Percentiles rank a stretch among this genome's conserved stretches.
phyloP scores from a whole-genome alignment of 495 filamentous ascomycete species.

The Immersiella caudata region DNA sequence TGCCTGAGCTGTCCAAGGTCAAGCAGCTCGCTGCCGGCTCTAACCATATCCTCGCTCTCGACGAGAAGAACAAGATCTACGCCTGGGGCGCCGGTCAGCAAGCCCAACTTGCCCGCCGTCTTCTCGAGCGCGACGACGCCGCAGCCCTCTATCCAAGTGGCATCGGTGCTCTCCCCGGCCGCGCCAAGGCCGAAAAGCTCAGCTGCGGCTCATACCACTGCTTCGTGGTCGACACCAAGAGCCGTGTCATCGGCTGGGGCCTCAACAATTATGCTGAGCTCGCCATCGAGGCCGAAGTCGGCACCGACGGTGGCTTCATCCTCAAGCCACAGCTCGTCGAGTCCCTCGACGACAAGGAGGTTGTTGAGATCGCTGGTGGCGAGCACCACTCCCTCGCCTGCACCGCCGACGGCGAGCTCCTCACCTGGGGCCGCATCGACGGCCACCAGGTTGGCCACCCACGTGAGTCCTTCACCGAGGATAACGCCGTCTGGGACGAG shows the following conservation, averaged over 20 bases:
- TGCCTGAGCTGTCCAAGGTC: constrained; percentile 62
- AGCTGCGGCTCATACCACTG: constrained; percentile 69
- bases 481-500: constrained; percentile 62
- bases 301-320: constrained; percentile 60
- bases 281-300: constrained; percentile 69
- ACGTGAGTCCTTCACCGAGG: constrained; percentile 48
- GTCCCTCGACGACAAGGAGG: constrained; percentile 55
- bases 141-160: constrained; percentile 67
- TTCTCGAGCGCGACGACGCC: constrained; percentile 61
- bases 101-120: constrained; percentile 71
- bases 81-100: constrained; percentile 77
- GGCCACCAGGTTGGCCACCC: constrained; percentile 63
- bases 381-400: constrained; percentile 68
- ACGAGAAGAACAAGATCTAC: constrained; percentile 64
- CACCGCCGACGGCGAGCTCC: constrained; percentile 62
- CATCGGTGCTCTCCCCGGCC: constrained; percentile 63
- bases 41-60: constrained; percentile 73
- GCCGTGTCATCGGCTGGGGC: constrained; percentile 80
- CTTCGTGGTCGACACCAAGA: constrained; percentile 74
- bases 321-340: constrained; percentile 47
- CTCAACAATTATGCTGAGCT: constrained; percentile 83
- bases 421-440: constrained; percentile 72
- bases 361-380: constrained; percentile 65
- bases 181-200: constrained; percentile 58
- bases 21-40: constrained; percentile 61